phyloP scores from a whole-genome alignment of 2,329 filamentous ascomycete genomes.

The Scedosporium boydii region DNA sequence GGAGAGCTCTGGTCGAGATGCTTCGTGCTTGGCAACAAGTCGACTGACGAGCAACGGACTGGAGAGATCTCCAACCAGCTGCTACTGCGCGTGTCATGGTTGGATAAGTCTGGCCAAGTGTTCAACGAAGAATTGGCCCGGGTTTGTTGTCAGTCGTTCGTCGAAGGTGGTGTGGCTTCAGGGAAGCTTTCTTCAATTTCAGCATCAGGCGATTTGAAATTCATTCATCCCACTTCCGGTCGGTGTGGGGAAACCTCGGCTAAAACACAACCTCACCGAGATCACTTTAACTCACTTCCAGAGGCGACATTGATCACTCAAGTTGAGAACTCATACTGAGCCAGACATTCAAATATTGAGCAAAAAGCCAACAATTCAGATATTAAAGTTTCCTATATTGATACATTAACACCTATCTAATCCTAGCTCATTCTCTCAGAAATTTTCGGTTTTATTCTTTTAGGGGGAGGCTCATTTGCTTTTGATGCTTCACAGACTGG shows the following conservation, averaged over 20 bases:
- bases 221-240: conserved; percentile 1
- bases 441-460: not conserved
- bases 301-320: not conserved
- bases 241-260: not conserved
- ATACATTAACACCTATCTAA: not conserved
- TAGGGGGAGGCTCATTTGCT: not conserved
- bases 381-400: not conserved
- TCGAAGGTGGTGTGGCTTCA: not conserved
- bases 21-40: conserved; percentile 1
- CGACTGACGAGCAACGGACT: not conserved
- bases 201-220: conserved; percentile 4
- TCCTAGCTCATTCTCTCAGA: not conserved
- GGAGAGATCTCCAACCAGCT: not conserved
- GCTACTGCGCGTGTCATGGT: conserved; percentile 1
- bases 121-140: not conserved
- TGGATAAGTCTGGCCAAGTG: not conserved
- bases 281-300: not conserved
- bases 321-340: not conserved
- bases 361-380: not conserved
- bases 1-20: conserved; percentile 4
- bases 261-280: conserved; percentile 8
- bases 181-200: not conserved
- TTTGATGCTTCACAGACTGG: not conserved
- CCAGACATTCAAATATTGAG: not conserved
- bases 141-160: not conserved